Base-by-base conservation (phyloP, 2,329 filamentous ascomycete genomes). In the Colletotrichum sp. region DNA sequence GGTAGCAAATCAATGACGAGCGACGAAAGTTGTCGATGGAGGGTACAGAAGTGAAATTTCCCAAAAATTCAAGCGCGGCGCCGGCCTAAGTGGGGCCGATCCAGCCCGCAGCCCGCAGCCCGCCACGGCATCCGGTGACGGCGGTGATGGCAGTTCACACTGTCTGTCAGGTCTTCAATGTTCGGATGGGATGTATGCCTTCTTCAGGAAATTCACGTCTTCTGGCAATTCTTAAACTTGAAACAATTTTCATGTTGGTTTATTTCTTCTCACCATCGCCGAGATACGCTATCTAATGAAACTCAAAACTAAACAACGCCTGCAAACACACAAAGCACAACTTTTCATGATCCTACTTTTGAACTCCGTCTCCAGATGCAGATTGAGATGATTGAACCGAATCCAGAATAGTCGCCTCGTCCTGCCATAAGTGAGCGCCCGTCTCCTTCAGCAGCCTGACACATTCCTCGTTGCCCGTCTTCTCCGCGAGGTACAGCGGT, bases 401-500 rank as follows among this genome's bases (percentile, higher is more conserved):
- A 67, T 66, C 76, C 57, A 78, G 6, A 21, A 78, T 77, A 15
- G 55, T 21, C 55, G 69, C 72, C 72, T 79, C 66, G 74, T 89
- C 87, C 76, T 87, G 82, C 87, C 90, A 92, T 18, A 94, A 83
- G 81, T 92, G 89, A 0, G 91, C 92, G 1, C 92, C 92, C 0
- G 91, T 91, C 55, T 90, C 88, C 74, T 86, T 87, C 60, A 94
- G 83, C 73, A 94, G 80, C 67, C 85, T 83, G 0, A 91, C 90
- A 71, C 88, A 89, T 71, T 88, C 89, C 6, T 85, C 83, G 66
- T 90, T 90, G 5, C 90, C 90, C 52, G 88, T 88, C 81, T 92
- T 88, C 78, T 89, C 88, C 7, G 93, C 92, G 15, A 94, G 85
- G 80, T 91, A 93, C 15, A 94, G 86, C 12, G 93, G 91, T 6